Evolutionary conservation across 2,329 filamentous ascomycete genomes (phyloP).

Genomic region (Aureobasidium lini): DNA sequence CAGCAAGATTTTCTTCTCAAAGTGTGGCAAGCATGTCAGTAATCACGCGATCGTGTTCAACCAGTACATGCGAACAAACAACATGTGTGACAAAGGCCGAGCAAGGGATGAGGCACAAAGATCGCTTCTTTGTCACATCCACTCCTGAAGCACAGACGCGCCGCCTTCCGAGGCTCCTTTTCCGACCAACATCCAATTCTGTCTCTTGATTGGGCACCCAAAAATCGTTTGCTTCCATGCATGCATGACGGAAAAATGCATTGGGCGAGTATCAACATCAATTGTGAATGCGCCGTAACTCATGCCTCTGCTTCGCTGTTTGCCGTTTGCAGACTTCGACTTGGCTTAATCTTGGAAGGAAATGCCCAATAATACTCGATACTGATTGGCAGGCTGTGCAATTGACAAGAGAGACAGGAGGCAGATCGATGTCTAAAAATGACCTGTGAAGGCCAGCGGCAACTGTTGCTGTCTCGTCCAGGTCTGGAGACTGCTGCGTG

Average conservation of each 20-base stretch:
- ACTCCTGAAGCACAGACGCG: slow-evolving; percentile 9
- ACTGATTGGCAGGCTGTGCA: slow-evolving; percentile 6
- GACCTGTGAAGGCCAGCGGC: neutral
- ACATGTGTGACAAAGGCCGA: neutral
- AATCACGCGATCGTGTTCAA: neutral
- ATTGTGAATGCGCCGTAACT: neutral
- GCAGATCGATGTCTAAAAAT: neutral
- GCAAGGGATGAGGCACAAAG: neutral
- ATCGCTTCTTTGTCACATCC: neutral
- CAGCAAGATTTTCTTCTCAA: neutral
- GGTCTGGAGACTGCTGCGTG: neutral
- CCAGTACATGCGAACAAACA: neutral
- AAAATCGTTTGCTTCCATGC: neutral
- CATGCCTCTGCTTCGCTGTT: neutral
- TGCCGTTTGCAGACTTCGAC: neutral
- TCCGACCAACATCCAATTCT: neutral
- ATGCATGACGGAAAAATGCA: neutral
- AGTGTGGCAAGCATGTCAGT: neutral
- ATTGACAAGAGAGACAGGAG: neutral
- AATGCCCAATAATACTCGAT: neutral
- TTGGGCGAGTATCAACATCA: neutral
- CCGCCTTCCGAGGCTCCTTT: slow-evolving; percentile 8
- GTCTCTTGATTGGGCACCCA: neutral
- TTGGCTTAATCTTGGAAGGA: neutral
- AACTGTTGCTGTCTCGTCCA: neutral